These are phyloP conservation scores for Aspergillus fijiensis DNA, from an alignment of 2,329 filamentous ascomycete genomes.

Conservation along the genomic window DNA sequence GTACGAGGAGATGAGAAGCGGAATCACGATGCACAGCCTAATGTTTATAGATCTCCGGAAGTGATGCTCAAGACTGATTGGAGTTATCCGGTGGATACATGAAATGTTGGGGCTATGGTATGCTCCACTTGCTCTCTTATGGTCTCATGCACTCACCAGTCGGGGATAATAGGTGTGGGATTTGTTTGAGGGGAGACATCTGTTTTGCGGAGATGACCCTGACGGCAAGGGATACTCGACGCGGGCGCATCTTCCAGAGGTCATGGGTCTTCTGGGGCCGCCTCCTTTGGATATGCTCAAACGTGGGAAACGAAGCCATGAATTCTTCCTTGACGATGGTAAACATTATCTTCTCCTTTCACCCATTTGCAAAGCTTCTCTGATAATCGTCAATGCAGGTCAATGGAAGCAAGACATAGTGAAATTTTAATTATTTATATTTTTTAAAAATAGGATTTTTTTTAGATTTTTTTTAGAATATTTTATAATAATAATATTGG, in stretches of 20 bases:
- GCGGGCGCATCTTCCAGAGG: slow-evolving; percentile 48
- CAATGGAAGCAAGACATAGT: slow-evolving; percentile 26
- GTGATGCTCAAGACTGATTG: slow-evolving; percentile 50
- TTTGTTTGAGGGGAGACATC: slow-evolving; percentile 45
- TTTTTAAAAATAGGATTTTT: too few species aligned
- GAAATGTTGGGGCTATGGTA: slow-evolving; percentile 53
- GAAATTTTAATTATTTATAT: too few species aligned
- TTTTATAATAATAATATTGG: too few species aligned
- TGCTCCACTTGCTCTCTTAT: slow-evolving; percentile 18
- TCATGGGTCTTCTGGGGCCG: slow-evolving; percentile 45
- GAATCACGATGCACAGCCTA: slow-evolving; percentile 47
- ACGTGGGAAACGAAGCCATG: slow-evolving; percentile 33
- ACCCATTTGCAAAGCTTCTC: neutral
- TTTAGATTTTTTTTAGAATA: too few species aligned
- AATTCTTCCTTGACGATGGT: slow-evolving; percentile 46
- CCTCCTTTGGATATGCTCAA: slow-evolving; percentile 41
- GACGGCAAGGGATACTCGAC: slow-evolving; percentile 37
- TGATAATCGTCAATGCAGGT: slow-evolving; percentile 9
- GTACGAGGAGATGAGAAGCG: slow-evolving; percentile 38
- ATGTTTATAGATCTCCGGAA: slow-evolving; percentile 39
- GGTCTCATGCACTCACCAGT: neutral
- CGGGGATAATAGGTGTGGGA: slow-evolving; percentile 46
- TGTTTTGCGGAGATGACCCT: slow-evolving; percentile 46
- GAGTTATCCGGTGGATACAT: slow-evolving; percentile 52
- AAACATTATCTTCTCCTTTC: slow-evolving; percentile 7